These are phyloP conservation scores for Urochloa ruziziensis DNA, from an alignment of 176 grass and related monocot species.

Conservation along the genomic window DNA sequence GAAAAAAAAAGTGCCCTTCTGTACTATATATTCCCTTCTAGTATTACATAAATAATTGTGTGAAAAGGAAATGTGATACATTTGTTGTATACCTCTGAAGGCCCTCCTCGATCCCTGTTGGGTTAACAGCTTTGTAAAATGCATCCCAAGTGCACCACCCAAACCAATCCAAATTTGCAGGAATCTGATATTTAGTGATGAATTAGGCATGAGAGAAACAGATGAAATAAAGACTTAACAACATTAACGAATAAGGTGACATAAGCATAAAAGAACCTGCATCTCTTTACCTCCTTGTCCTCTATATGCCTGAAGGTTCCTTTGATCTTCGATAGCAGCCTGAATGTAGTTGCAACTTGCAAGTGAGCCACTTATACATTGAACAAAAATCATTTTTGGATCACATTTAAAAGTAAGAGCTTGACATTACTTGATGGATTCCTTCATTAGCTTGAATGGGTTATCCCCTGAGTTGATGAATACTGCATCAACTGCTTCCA, in stretches of 20 bases:
- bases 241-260: not conserved
- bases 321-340: conserved; percentile 48
- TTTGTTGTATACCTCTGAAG: conserved; percentile 37
- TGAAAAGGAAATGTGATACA: not conserved
- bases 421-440: conserved; percentile 40
- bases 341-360: not conserved
- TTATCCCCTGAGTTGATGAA: conserved; percentile 46
- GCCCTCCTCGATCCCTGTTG: conserved; percentile 40
- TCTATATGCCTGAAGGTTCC: conserved; percentile 56
- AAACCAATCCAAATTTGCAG: conserved; percentile 56
- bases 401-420: not conserved
- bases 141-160: conserved; percentile 79
- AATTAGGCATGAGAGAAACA: not conserved
- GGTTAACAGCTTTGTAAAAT: conserved; percentile 63
- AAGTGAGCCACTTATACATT: not conserved
- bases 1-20: not conserved
- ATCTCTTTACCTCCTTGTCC: conserved; percentile 46
- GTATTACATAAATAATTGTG: not conserved
- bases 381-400: not conserved
- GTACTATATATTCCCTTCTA: not conserved
- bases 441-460: conserved; percentile 40
- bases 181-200: conserved; percentile 17
- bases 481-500: conserved; percentile 31
- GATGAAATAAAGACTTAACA: not conserved
- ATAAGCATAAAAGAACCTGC: not conserved